Base-by-base conservation (phyloP, 208 protist species). In the Wallacemonas rigidus region DNA sequence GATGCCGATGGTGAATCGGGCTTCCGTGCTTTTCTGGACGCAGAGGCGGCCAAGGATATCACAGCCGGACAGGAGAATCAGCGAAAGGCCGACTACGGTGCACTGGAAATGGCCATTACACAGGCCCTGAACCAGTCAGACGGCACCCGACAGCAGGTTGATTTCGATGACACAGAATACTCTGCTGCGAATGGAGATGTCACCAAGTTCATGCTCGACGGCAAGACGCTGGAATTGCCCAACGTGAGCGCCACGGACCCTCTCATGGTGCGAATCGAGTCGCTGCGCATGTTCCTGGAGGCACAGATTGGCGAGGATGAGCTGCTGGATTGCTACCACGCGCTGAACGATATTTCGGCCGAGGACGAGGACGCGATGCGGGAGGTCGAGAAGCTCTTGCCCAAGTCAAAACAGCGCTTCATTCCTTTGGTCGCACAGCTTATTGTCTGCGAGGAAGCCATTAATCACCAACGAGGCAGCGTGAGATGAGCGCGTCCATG, bases 221-320 rank as follows among this genome's bases (percentile, higher is more conserved):
- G 94, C n/a, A 90, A 95, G 63, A 92, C 92, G 26, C 81, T 98
- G 8, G 76, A 92, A 40, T 60, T 98, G 58, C 87, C 88, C 15
- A 93, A 95, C 69, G 81, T 95, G 39, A 85, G 78, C 15, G 87
- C 85, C 4, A 79, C 67, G 1, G 91, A 97, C 68, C 89, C 91
- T 36, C 80, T 98, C 8, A 93, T 95, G 87, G 85, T 91, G 61
- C 86, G 95, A 57, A 97, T 98, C 67, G 95, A 98, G 82, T 86
- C 84, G 8, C 84, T 98, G 12, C 89, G 95, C 56, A 82, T 96
- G 40, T 97, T 93, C 71, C 75, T 98, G 15, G 91, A 96, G 69
- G 71, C 85, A 2, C 64, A 87, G 57, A 79, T 98, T 55, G 92
- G 95, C 12, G 95, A 97, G 7, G 78, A 87, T 2, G 51, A 67